phyloP scores from a whole-genome alignment of 139 green algal genomes.

The Volvox reticuliferus region DNA sequence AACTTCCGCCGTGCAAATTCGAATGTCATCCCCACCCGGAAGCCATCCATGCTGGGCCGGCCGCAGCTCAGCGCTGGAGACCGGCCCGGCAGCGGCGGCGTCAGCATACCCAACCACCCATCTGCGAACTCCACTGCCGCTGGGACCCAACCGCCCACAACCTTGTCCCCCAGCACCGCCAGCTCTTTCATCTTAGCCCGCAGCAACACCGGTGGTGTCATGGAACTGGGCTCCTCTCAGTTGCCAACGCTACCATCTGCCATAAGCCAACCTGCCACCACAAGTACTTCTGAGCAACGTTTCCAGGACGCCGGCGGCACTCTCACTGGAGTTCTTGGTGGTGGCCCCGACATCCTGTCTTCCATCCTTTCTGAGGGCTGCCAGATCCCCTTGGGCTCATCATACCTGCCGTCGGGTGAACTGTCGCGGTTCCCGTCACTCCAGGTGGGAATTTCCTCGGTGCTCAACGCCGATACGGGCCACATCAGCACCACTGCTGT shows the following conservation, averaged over 20 bases:
- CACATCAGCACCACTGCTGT: constrained; percentile 25
- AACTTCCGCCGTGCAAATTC: constrained; percentile 2
- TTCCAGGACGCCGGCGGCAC: too few relatives aligned
- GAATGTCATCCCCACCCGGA: neutral
- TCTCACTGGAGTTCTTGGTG: neutral
- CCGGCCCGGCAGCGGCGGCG: neutral
- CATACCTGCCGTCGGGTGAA: neutral
- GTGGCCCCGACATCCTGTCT: constrained; percentile 4
- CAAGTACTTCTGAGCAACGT: neutral
- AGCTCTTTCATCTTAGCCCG: constrained; percentile 21
- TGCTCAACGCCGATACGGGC: constrained; percentile 42
- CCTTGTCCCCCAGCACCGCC: neutral
- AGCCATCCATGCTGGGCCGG: constrained; percentile 1
- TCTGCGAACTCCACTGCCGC: neutral
- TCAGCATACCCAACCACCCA: too few relatives aligned
- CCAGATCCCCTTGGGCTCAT: neutral
- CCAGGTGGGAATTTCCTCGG: neutral
- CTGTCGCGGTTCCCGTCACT: neutral
- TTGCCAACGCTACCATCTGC: neutral
- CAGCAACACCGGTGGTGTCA: constrained; percentile 1
- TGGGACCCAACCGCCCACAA: too few relatives aligned
- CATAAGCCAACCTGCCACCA: neutral
- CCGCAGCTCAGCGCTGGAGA: neutral
- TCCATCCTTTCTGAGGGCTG: constrained; percentile 22
- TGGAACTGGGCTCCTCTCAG: constrained; percentile 16